A percentile compares a stretch with the other conserved stretches of the same genome.
These are phyloP conservation scores for Gaultheria prostrata DNA, from an alignment of 148 eudicot species.

Conservation along the genomic window DNA sequence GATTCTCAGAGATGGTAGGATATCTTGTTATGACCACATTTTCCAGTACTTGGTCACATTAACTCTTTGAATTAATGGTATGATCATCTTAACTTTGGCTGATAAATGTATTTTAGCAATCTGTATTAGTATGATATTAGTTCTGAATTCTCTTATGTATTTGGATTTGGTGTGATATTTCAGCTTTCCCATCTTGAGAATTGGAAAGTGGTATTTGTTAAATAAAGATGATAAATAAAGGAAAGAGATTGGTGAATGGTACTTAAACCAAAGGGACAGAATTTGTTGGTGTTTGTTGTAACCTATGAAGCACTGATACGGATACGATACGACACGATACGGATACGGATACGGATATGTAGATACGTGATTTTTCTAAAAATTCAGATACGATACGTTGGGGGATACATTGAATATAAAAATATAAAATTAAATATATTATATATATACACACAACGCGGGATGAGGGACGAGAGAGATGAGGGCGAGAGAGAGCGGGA, in stretches of 20 bases:
- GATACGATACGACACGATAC: too few species aligned
- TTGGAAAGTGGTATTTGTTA: background rate
- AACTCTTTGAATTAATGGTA: background rate
- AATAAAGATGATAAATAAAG: background rate
- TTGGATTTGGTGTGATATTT: constrained; percentile 2
- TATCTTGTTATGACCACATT: background rate
- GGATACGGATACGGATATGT: too few species aligned
- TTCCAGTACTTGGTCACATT: background rate
- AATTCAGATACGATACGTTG: too few species aligned
- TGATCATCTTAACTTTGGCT: background rate
- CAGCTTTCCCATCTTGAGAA: constrained; percentile 5
- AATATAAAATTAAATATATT: too few species aligned
- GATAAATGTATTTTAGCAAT: background rate
- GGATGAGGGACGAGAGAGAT: too few species aligned
- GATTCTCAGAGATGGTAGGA: background rate
- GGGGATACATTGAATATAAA: too few species aligned
- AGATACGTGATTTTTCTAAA: too few species aligned
- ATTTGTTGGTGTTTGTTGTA: background rate
- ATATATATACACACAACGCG: too few species aligned
- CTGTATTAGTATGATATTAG: background rate
- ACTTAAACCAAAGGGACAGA: background rate
- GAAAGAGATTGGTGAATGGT: background rate
- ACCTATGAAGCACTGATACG: too few species aligned
- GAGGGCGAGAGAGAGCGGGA: too few species aligned
- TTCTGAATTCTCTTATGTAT: background rate